These are phyloP conservation scores for Bauhinia variegata DNA, from an alignment of 306 rosid species.

Conservation along the genomic window DNA sequence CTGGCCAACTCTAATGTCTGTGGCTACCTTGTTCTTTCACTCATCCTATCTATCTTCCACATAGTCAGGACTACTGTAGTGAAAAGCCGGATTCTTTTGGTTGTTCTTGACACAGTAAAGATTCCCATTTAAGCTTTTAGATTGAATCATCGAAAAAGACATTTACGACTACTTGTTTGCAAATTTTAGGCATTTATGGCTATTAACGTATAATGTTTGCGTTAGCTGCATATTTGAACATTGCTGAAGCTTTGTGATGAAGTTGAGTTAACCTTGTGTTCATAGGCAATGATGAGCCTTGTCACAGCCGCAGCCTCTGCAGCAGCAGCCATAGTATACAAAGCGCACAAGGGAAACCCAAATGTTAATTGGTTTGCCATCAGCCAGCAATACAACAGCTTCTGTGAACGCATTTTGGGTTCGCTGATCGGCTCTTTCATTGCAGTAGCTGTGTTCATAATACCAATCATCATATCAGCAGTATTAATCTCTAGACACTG, in stretches of 20 bases:
- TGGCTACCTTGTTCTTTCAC: constrained; percentile 63
- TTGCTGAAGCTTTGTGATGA: constrained; percentile 14
- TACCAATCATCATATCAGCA: constrained; percentile 49
- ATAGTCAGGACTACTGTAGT: constrained; percentile 46
- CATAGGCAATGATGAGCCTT: constrained; percentile 58
- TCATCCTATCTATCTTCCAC: constrained; percentile 55
- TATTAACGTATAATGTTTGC: too few species aligned
- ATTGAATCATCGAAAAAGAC: too few species aligned
- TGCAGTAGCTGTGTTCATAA: constrained; percentile 36
- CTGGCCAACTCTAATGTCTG: constrained; percentile 59
- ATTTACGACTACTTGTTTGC: too few species aligned
- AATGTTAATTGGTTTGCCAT: constrained; percentile 54
- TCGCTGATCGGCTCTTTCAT: constrained; percentile 63
- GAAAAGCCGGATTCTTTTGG: constrained; percentile 49
- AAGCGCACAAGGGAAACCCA: constrained; percentile 62
- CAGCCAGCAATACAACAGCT: constrained; percentile 54
- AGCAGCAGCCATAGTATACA: constrained; percentile 50
- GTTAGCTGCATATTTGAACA: not conserved
- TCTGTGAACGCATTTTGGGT: constrained; percentile 54
- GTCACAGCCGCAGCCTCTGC: constrained; percentile 55
- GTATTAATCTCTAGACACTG: constrained; percentile 48
- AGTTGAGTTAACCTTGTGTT: constrained; percentile 10
- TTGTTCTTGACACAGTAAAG: constrained; percentile 65
- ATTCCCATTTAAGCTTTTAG: too few species aligned
- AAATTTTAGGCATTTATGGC: too few species aligned